Percentiles rank a stretch among this genome's conserved stretches.
phyloP scores from a whole-genome alignment of 2,329 filamentous ascomycete genomes.

The Sordariomycetes sp. region DNA sequence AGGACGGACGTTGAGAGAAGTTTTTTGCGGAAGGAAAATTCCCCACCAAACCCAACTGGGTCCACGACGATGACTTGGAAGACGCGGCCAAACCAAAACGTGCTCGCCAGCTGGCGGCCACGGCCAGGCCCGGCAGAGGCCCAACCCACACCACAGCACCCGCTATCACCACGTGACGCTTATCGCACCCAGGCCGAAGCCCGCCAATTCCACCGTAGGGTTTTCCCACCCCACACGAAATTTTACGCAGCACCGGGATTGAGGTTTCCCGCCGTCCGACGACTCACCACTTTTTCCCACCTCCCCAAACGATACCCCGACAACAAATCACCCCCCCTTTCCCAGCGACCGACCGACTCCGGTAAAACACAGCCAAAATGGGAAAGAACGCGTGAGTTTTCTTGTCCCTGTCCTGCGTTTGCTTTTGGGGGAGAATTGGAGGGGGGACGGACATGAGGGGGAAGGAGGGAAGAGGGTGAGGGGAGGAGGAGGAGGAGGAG shows the following conservation, averaged over 20 bases:
- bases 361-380: constrained; percentile 38
- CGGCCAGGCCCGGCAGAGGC: background rate
- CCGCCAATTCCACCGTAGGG: background rate
- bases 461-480: background rate
- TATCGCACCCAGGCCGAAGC: background rate
- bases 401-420: constrained; percentile 7
- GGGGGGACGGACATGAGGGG: background rate
- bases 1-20: background rate
- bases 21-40: background rate
- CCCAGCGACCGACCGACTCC: background rate
- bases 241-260: background rate
- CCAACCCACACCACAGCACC: background rate
- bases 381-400: constrained; percentile 52
- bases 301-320: constrained; percentile 1
- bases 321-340: background rate
- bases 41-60: background rate
- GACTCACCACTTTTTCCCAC: background rate
- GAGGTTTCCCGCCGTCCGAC: background rate
- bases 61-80: background rate
- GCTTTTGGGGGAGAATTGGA: constrained; percentile 9
- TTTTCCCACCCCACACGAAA: constrained; percentile 5
- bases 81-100: background rate
- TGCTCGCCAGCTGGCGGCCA: background rate
- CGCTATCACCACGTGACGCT: constrained; percentile 3
- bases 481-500: constrained; percentile 4